Evolutionary conservation across 495 filamentous ascomycete species (phyloP).

Genomic region (Penicillium herquei): DNA sequence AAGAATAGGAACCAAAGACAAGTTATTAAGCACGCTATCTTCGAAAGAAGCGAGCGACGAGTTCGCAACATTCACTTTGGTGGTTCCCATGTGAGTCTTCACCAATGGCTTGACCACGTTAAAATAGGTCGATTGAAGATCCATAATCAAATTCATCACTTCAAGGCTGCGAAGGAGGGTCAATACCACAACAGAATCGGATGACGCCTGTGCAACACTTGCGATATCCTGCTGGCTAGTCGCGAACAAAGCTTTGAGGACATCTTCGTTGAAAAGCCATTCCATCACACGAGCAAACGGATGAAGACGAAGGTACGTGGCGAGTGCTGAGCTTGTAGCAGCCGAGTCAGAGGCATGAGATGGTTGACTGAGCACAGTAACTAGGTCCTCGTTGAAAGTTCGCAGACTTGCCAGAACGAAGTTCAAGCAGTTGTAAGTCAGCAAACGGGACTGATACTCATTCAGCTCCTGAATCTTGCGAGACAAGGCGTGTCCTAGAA

Average conservation of each 20-base stretch:
- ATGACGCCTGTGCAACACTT: conserved; percentile 61
- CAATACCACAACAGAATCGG: conserved; percentile 72
- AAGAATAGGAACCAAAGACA: conserved; percentile 71
- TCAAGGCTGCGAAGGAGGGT: conserved; percentile 72
- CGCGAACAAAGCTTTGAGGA: conserved; percentile 73
- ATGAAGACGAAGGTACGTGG: conserved; percentile 78
- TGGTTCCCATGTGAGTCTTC: conserved; percentile 50
- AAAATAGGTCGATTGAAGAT: conserved; percentile 87
- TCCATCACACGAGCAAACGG: conserved; percentile 93
- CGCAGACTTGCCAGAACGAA: conserved; percentile 72
- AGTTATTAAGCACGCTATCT: conserved; percentile 80
- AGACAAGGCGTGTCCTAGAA: conserved; percentile 70
- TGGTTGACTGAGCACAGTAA: conserved; percentile 74
- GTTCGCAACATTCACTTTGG: conserved; percentile 58
- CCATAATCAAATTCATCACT: conserved; percentile 75
- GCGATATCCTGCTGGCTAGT: conserved; percentile 69
- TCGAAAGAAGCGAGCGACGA: conserved; percentile 80
- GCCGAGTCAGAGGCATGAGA: conserved; percentile 68
- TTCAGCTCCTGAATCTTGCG: conserved; percentile 57
- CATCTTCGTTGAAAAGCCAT: conserved; percentile 93
- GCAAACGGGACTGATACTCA: conserved; percentile 58
- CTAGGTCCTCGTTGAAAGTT: conserved; percentile 89
- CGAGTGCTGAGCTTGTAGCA: conserved; percentile 66
- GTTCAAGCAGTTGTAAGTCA: conserved; percentile 75
- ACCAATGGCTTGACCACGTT: conserved; percentile 79